Conservation (phyloP, 2,329 filamentous ascomycete genomes). For the Aspergillus eucalypticola region DNA sequence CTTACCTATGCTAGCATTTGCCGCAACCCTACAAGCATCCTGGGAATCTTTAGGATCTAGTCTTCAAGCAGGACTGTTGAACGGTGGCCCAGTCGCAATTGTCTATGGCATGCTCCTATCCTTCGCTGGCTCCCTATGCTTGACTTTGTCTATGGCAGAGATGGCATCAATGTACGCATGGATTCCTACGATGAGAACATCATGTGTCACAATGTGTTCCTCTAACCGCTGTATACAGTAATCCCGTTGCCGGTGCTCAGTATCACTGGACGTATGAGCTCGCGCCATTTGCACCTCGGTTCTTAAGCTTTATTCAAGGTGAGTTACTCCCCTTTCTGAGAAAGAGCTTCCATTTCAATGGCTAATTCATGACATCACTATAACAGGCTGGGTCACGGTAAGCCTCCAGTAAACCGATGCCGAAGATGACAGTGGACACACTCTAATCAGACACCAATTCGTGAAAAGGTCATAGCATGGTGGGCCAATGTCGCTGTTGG, state of each 20-base stretch:
- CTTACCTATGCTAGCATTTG: conserved; percentile 35
- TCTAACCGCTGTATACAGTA: conserved; percentile 12
- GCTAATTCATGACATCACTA: neutral
- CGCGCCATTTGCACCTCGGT: conserved; percentile 24
- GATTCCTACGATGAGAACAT: neutral
- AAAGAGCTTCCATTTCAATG: neutral
- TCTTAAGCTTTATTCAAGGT: conserved; percentile 28
- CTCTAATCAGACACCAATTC: neutral
- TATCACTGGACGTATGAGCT: conserved; percentile 41
- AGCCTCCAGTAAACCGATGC: neutral
- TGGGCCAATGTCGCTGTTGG: conserved; percentile 28
- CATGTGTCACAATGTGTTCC: conserved; percentile 1
- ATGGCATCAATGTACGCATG: conserved; percentile 33
- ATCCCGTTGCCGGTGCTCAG: conserved; percentile 32
- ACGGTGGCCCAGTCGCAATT: conserved; percentile 30
- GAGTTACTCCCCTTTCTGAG: too few species aligned
- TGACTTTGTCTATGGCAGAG: conserved; percentile 35
- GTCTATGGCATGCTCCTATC: conserved; percentile 31
- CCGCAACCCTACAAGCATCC: conserved; percentile 34
- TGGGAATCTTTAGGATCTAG: conserved; percentile 31
- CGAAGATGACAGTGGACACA: neutral
- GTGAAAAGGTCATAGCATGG: conserved; percentile 28
- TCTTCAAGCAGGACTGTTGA: conserved; percentile 18
- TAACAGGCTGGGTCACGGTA: neutral
- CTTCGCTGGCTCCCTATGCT: conserved; percentile 32